Evolutionary conservation across 2,329 filamentous ascomycete genomes (phyloP), one percentile per base, ranked within the genome.

Genomic region (Fusarium fujikuroi): DNA sequence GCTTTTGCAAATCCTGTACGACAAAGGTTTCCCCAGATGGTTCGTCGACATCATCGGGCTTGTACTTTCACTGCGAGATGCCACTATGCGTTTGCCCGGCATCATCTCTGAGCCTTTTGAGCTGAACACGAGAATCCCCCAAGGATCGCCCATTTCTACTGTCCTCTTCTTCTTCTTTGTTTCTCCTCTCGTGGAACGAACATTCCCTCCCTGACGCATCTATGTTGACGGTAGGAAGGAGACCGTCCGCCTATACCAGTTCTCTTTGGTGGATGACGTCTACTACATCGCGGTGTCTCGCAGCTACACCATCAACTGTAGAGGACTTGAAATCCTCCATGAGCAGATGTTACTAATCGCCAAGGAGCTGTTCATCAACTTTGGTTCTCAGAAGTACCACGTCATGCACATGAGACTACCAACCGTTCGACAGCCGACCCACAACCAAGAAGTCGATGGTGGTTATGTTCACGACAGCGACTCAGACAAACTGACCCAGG

Each of bases 61-160:
- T 3, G 66, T 72, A 19, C 50, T 72, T 6, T 70, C 66, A 34
- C 12, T 34, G 9, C 60, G 69, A 39, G 21, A 50, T 15, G 60
- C 57, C 21, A 16, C 21, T 21, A 19, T 71, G 12, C 39, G 43
- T 25, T n/a, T 69, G n/a, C 42, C 66, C 5, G 66, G 66, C 15
- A 42, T 59, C n/a, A 23, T 34, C 21, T 64, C 66, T 5, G 23
- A 56, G 0, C 5, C 3, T 7, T 43, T 66, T 8, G 18, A 4
- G 16, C 25, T 66, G 7, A 62, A 65, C 5, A 56, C 54, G 7
- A 67, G 72, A 23, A 70, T 74, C 34, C 70, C 72, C 5, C 72
- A 73, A 49, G 68, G 70, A 5, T 63, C 61, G 2, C 61, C 59
- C 7, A 34, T 72, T 7, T 73, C 71, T 6, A 14, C 65, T 5